Evolutionary conservation across 257 asterid genomes (phyloP).

Genomic region (Ilex asprella): DNA sequence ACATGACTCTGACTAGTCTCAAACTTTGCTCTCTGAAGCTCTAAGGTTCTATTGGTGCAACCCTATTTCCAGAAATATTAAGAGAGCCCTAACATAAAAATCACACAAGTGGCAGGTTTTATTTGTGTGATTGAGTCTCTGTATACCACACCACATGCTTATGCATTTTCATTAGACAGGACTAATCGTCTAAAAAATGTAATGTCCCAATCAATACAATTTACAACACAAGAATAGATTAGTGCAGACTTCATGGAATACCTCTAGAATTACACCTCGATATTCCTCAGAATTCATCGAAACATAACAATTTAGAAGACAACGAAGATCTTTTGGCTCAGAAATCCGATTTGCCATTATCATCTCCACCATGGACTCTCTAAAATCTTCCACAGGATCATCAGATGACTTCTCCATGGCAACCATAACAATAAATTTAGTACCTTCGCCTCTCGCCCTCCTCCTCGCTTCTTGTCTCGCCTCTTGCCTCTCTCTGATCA

Average conservation of each 20-base stretch:
- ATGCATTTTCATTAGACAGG: neutral
- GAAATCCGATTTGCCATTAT: constrained; percentile 41
- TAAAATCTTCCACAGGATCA: constrained; percentile 68
- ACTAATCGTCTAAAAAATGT: neutral
- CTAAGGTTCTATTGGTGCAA: no score
- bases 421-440: constrained; percentile 55
- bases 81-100: no score
- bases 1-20: no score
- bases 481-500: constrained; percentile 47
- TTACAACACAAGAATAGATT: constrained; percentile 36
- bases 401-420: constrained; percentile 67
- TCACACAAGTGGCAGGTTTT: no score
- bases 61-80: no score
- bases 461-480: constrained; percentile 19
- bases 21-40: no score
- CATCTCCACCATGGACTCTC: constrained; percentile 64
- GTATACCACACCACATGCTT: no score
- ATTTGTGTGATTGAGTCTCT: no score
- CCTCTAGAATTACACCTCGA: constrained; percentile 56
- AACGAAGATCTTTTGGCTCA: constrained; percentile 50
- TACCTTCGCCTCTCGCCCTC: constrained; percentile 21
- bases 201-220: constrained; percentile 1
- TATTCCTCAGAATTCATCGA: constrained; percentile 61
- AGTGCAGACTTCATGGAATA: constrained; percentile 64
- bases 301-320: constrained; percentile 54